phyloP scores from a whole-genome alignment of 2,329 filamentous ascomycete genomes.

The Xylariales sp. region DNA sequence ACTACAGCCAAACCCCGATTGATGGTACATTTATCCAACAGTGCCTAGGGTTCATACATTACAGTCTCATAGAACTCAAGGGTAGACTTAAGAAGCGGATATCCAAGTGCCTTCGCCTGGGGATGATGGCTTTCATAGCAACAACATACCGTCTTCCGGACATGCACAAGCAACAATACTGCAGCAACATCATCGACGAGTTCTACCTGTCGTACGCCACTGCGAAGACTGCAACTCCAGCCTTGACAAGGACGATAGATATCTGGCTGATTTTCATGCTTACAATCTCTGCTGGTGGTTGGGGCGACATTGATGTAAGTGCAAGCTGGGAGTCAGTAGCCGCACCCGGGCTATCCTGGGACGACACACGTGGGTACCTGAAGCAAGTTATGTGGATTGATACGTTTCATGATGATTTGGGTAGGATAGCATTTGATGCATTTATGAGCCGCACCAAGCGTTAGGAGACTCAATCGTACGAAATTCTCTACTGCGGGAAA shows the following conservation, averaged over 20 bases:
- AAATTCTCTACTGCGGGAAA: too few relatives aligned
- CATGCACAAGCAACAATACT: neutral
- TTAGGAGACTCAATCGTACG: too few relatives aligned
- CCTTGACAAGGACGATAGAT: neutral
- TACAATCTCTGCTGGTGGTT: neutral
- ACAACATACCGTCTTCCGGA: neutral
- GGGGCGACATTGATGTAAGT: neutral
- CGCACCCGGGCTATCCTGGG: neutral
- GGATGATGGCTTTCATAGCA: slow-evolving; percentile 1
- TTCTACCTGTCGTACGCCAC: neutral
- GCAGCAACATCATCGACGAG: neutral
- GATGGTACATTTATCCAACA: neutral
- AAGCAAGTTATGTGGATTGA: slow-evolving; percentile 4
- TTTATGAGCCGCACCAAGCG: too few relatives aligned
- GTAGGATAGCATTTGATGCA: slow-evolving; percentile 1
- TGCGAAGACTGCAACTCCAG: neutral
- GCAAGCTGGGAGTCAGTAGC: neutral
- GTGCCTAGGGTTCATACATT: slow-evolving; percentile 1
- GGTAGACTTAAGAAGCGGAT: neutral
- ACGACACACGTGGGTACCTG: neutral
- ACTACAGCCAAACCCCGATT: slow-evolving; percentile 1
- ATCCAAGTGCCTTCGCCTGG: neutral
- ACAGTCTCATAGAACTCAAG: slow-evolving; percentile 1
- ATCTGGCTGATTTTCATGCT: slow-evolving; percentile 2
- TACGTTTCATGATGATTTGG: slow-evolving; percentile 1